phyloP scores from a whole-genome alignment of 1,284 basidiomycete genomes.

The Ustilago crameri region DNA sequence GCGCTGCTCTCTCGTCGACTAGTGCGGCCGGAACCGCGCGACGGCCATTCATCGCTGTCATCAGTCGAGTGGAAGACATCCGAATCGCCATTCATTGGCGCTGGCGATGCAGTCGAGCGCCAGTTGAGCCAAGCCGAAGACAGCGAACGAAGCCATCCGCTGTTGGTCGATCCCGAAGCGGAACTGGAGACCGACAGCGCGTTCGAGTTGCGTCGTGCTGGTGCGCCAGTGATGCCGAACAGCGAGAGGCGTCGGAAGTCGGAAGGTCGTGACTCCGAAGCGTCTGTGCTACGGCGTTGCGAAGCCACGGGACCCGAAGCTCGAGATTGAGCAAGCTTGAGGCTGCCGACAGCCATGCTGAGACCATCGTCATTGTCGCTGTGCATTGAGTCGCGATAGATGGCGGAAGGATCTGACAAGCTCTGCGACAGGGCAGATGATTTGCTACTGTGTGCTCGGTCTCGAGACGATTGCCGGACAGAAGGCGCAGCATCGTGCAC shows the following conservation, averaged over 20 bases:
- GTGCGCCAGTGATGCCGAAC: conserved; percentile 29
- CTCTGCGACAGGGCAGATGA: conserved; percentile 27
- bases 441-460: conserved; percentile 2
- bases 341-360: conserved; percentile 49
- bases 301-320: conserved; percentile 15
- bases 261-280: conserved; percentile 11
- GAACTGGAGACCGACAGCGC: conserved; percentile 37
- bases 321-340: conserved; percentile 49
- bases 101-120: conserved; percentile 39
- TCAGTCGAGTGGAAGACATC: conserved; percentile 33
- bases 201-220: conserved; percentile 44
- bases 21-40: conserved; percentile 8
- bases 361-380: conserved; percentile 19
- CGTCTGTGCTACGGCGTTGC: conserved; percentile 21
- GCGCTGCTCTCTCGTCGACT: conserved; percentile 34
- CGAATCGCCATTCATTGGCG: conserved; percentile 32
- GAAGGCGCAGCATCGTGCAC: conserved; percentile 9
- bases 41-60: conserved; percentile 41
- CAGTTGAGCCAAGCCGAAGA: conserved; percentile 53
- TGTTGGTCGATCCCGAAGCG: conserved; percentile 31
- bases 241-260: conserved; percentile 35
- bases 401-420: conserved; percentile 17
- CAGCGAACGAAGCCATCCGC: conserved; percentile 53
- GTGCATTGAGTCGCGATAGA: neutral
- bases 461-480: conserved; percentile 13